A percentile compares a stretch with the other conserved stretches of the same genome.
Evolutionary conservation across 331 rosid genomes (phyloP).

Genomic region (Rosa hybrid): DNA sequence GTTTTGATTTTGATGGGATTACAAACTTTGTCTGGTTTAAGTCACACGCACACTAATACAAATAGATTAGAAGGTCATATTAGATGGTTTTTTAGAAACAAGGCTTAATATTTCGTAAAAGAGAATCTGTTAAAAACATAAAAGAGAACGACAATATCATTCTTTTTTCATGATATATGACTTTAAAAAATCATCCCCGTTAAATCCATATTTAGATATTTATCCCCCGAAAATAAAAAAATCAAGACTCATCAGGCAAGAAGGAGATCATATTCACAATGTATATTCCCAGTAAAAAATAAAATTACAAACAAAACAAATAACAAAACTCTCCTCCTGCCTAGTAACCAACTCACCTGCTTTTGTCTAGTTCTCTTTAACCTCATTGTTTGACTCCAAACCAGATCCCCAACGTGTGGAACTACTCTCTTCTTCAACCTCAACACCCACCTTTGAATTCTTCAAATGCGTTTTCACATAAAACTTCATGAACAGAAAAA

Average conservation of each 20-base stretch:
- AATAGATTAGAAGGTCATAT: too few species aligned
- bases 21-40: too few species aligned
- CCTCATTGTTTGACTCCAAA: neutral
- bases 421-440: neutral
- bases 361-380: neutral
- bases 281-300: neutral
- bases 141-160: too few species aligned
- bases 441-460: constrained; percentile 1
- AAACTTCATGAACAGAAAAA: constrained; percentile 58
- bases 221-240: too few species aligned
- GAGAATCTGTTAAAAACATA: too few species aligned
- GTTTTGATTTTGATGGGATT: too few species aligned
- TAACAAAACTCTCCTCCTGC: neutral
- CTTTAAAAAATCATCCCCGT: too few species aligned
- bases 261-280: neutral
- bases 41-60: too few species aligned
- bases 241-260: neutral
- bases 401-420: neutral
- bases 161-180: too few species aligned
- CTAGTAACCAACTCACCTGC: neutral
- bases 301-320: neutral
- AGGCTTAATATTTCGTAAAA: too few species aligned
- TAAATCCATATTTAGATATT: too few species aligned
- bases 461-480: constrained; percentile 40
- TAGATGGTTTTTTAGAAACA: too few species aligned